These are phyloP conservation scores for Mortierella sp. DNA, from an alignment of 371 early-diverging fungal species.

Conservation along the genomic window DNA sequence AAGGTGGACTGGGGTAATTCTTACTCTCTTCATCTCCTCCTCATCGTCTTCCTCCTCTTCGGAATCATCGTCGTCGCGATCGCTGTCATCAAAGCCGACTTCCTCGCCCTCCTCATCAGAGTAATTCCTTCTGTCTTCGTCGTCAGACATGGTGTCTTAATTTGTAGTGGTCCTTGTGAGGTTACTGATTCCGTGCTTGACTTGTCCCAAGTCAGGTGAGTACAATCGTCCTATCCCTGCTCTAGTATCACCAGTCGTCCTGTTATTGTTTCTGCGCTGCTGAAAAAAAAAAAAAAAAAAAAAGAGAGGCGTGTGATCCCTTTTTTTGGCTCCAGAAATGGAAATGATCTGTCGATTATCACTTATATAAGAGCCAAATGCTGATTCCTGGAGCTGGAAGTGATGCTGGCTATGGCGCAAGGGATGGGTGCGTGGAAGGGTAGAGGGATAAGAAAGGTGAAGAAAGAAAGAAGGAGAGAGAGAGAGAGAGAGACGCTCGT, in stretches of 20 bases:
- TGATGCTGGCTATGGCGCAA: not conserved
- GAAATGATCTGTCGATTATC: not conserved
- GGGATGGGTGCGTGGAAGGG: not conserved
- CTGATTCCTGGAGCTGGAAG: not conserved
- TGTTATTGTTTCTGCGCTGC: too few relatives aligned
- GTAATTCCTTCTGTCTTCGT: slow-evolving; percentile 54
- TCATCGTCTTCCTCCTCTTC: slow-evolving; percentile 72
- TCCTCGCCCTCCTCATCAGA: slow-evolving; percentile 69
- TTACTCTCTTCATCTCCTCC: slow-evolving; percentile 58
- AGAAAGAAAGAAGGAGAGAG: not conserved
- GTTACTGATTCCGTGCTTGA: not conserved
- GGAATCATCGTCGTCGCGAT: slow-evolving; percentile 64
- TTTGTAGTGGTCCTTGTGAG: not conserved
- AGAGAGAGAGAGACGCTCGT: too few relatives aligned
- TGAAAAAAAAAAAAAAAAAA: not conserved
- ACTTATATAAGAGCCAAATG: not conserved
- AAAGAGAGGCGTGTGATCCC: not conserved
- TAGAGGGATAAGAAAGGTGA: not conserved
- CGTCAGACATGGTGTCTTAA: slow-evolving; percentile 44
- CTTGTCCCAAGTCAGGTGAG: not conserved
- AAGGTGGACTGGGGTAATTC: not conserved
- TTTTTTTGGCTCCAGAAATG: not conserved
- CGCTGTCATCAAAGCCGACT: slow-evolving; percentile 59
- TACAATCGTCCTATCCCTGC: not conserved
- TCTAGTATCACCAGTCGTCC: not conserved